Base-by-base conservation (phyloP, 768 basidiomycete species). In the Trichaptum fuscoviolaceum region DNA sequence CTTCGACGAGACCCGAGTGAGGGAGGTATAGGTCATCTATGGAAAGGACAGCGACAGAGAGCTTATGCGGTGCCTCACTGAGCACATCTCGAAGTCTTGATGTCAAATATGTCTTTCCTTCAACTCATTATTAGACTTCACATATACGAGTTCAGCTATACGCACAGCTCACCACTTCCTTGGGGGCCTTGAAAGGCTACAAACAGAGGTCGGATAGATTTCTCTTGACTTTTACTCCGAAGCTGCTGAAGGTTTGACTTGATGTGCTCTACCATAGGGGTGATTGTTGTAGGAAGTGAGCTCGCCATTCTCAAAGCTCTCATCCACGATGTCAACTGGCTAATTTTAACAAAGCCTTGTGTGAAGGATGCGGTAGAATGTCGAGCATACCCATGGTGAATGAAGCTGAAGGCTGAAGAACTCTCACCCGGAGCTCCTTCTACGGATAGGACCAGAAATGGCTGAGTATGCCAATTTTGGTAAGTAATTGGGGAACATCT, bases 21-120 rank as follows among this genome's bases (percentile, higher is more conserved):
- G 92, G 84, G 42, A 93, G 85, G 78, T 97, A 97, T 7, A 98
- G 82, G 72, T 98, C 90, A 74, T 95, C 93, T 63, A 93, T 85
- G 35, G 91, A 93, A 18, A 93, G 79, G 10, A 88, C 82, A 3
- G 82, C 87, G 36, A 88, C 83, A 20, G 81, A 82, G 15, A 92
- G 82, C 5, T 78, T 73, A 66, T 85, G 75, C 2, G 84, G 86
- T 5, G 81, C 71, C 25, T 77, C 74, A 60, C 78, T 63, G n/a
- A 78, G 73, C 12, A 64, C 59, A 12, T 72, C 68, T 9, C 69
- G 65, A 64, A 66, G 66, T 61, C 68, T 70, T 17, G 20, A 67
- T 66, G 42, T 25, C 18, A 24, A 63, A 77, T 62, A 79, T 83
- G 74, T 70, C 72, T 34, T 70, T 72, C 67, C 59, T 61, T 34